These are phyloP conservation scores for Globisporangium okanoganense DNA, from an alignment of 352 stramenopile genomes.

Conservation along the genomic window DNA sequence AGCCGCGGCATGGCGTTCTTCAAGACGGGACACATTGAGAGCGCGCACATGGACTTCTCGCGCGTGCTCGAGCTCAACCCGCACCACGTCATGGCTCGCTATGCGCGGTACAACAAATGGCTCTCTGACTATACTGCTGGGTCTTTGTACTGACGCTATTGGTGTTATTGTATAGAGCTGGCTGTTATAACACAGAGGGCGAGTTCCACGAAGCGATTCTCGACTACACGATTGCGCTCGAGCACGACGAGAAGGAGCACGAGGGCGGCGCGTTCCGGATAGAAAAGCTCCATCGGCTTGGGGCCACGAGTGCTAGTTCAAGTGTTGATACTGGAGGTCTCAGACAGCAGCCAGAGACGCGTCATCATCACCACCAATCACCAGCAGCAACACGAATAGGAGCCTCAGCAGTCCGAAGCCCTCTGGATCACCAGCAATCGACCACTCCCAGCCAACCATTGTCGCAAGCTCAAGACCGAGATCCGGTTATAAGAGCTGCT, in stretches of 20 bases:
- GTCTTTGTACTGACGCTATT: background rate
- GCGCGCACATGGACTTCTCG: constrained; percentile 62
- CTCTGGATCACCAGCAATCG: background rate
- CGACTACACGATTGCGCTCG: constrained; percentile 66
- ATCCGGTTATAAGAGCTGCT: background rate
- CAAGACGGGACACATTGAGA: constrained; percentile 42
- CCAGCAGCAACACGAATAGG: background rate
- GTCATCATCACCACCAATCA: background rate
- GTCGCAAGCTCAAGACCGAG: background rate
- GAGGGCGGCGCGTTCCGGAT: constrained; percentile 20
- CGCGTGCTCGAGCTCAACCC: constrained; percentile 60
- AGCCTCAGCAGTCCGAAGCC: background rate
- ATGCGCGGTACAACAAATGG: constrained; percentile 29
- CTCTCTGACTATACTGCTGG: background rate
- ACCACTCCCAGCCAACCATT: background rate
- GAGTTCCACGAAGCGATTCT: constrained; percentile 71
- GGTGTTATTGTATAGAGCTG: constrained; percentile 27
- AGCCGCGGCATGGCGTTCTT: constrained; percentile 74
- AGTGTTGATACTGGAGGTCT: background rate
- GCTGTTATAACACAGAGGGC: constrained; percentile 69
- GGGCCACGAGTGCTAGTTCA: constrained; percentile 2
- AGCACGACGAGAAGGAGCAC: constrained; percentile 60
- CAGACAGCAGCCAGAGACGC: background rate
- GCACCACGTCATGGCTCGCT: constrained; percentile 76
- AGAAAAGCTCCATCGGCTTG: constrained; percentile 20